Conservation (phyloP, 305 asterid genomes). For the Solanum hybrid region DNA sequence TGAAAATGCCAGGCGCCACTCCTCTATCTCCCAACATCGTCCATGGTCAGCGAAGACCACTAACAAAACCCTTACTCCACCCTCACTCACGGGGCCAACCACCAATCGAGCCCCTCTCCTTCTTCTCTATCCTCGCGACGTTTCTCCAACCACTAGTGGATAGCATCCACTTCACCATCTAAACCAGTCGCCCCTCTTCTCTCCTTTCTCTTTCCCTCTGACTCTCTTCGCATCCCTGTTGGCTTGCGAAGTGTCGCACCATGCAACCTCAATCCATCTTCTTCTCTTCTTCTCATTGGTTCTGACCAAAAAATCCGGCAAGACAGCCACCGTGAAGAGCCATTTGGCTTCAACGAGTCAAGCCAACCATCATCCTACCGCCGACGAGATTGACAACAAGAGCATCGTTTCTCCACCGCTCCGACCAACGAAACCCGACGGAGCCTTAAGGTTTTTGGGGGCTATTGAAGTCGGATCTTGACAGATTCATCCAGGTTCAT, state of each 20-base stretch:
- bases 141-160: neutral
- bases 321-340: neutral
- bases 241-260: neutral
- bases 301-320: neutral
- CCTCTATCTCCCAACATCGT: neutral
- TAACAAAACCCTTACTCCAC: neutral
- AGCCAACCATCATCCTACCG: neutral
- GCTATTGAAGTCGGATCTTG: neutral
- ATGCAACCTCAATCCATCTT: neutral
- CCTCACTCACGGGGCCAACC: neutral
- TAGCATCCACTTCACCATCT: neutral
- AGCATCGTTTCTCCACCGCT: neutral
- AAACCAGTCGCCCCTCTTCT: neutral
- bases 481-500: neutral
- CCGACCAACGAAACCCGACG: neutral
- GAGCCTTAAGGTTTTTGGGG: too few relatives aligned
- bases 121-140: neutral
- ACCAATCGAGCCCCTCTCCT: neutral
- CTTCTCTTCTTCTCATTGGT: neutral
- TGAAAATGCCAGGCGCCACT: neutral
- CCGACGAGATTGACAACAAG: neutral
- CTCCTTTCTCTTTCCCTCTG: neutral
- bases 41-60: neutral
- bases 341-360: neutral
- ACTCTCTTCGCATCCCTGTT: neutral